Evolutionary conservation across 2,329 filamentous ascomycete species (phyloP).

Genomic region (Fusarium napiforme): DNA sequence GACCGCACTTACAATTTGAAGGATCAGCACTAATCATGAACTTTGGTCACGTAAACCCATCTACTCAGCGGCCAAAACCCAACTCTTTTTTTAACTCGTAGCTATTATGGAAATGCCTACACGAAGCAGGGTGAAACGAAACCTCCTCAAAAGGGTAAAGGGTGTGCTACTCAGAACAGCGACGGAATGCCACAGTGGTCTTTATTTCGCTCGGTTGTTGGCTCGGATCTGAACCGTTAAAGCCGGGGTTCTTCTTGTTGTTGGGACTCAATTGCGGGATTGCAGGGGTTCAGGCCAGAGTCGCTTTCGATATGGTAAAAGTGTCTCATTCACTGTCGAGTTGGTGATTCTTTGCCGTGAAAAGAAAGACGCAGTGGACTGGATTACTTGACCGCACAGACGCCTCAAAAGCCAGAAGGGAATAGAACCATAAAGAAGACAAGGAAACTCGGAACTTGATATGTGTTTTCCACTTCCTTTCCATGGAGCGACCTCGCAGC

Average conservation of each 20-base stretch:
- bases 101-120: not conserved
- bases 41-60: slow-evolving; percentile 5
- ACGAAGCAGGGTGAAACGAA: slow-evolving; percentile 2
- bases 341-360: not conserved
- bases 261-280: slow-evolving; percentile 20
- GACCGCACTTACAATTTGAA: slow-evolving; percentile 14
- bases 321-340: not conserved
- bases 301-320: not conserved
- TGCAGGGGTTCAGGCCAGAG: slow-evolving; percentile 11
- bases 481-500: not conserved
- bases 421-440: not conserved
- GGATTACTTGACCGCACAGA: not conserved
- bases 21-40: slow-evolving; percentile 14
- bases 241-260: slow-evolving; percentile 12
- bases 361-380: not conserved
- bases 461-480: not conserved
- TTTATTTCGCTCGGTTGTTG: slow-evolving; percentile 20
- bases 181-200: slow-evolving; percentile 29
- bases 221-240: slow-evolving; percentile 7
- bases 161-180: not conserved
- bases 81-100: not conserved
- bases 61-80: not conserved
- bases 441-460: not conserved
- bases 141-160: not conserved
- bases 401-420: not conserved